Conservation (phyloP, 345 rosid genomes). For the Populus nigra region DNA sequence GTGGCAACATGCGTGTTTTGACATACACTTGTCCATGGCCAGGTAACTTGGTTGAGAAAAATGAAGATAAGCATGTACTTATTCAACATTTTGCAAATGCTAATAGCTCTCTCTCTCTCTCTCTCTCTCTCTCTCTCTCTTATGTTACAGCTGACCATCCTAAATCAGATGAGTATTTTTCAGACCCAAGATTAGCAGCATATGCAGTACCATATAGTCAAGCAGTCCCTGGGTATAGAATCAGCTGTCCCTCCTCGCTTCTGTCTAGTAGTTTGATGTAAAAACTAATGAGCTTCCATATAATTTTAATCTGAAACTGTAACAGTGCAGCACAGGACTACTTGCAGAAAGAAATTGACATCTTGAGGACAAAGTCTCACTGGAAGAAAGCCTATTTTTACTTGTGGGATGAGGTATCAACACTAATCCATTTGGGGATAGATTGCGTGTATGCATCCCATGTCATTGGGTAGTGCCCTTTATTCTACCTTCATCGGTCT, state of each 20-base stretch:
- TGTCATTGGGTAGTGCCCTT: background rate
- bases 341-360: constrained; percentile 85
- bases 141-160: constrained; percentile 76
- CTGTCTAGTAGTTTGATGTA: constrained; percentile 25
- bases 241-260: constrained; percentile 30
- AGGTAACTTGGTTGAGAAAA: constrained; percentile 40
- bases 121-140: constrained; percentile 3
- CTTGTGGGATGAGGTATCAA: constrained; percentile 89
- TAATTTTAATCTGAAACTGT: constrained; percentile 49
- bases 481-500: background rate
- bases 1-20: constrained; percentile 90
- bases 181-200: constrained; percentile 88
- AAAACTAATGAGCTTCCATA: constrained; percentile 33
- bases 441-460: background rate
- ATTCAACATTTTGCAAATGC: background rate
- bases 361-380: constrained; percentile 77
- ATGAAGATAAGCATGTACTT: background rate
- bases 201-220: constrained; percentile 82
- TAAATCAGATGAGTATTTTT: constrained; percentile 78
- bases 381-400: constrained; percentile 98
- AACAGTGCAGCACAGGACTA: constrained; percentile 59
- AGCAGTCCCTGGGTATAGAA: constrained; percentile 59
- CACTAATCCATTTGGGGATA: background rate
- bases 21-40: constrained; percentile 98
- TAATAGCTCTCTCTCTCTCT: background rate